These are phyloP conservation scores for Penicillium manginii DNA, from an alignment of 495 filamentous ascomycete genomes.

Conservation along the genomic window DNA sequence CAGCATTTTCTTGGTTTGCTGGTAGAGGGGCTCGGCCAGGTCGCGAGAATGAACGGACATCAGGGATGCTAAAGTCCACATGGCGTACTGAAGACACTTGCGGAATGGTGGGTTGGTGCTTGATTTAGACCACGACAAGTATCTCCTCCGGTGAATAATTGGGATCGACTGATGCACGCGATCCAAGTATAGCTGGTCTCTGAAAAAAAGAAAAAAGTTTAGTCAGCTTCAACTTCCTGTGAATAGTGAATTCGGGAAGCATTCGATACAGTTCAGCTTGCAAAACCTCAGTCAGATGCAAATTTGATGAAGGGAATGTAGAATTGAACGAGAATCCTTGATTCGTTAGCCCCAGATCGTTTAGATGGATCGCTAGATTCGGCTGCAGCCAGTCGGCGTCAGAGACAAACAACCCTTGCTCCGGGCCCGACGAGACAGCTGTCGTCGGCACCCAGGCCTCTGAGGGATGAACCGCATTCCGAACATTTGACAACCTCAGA, in stretches of 20 bases:
- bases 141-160: conserved; percentile 33
- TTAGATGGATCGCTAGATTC: too few relatives aligned
- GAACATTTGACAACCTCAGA: too few relatives aligned
- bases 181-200: conserved; percentile 44
- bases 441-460: too few relatives aligned
- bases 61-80: conserved; percentile 36
- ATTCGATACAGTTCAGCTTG: conserved; percentile 14
- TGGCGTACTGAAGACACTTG: conserved; percentile 33
- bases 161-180: conserved; percentile 32
- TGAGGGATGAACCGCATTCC: too few relatives aligned
- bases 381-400: too few relatives aligned
- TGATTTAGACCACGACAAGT: conserved; percentile 21
- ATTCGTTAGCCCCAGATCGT: too few relatives aligned
- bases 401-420: too few relatives aligned
- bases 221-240: background rate
- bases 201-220: conserved; percentile 10
- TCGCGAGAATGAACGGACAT: conserved; percentile 26
- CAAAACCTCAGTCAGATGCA: background rate
- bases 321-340: too few relatives aligned
- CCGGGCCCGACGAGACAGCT: too few relatives aligned
- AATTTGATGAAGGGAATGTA: background rate
- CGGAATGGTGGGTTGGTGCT: conserved; percentile 12
- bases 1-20: conserved; percentile 22
- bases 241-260: background rate
- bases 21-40: conserved; percentile 27